Base-by-base conservation (phyloP, 2,329 filamentous ascomycete genomes). In the Arthrobotrys conoides region DNA sequence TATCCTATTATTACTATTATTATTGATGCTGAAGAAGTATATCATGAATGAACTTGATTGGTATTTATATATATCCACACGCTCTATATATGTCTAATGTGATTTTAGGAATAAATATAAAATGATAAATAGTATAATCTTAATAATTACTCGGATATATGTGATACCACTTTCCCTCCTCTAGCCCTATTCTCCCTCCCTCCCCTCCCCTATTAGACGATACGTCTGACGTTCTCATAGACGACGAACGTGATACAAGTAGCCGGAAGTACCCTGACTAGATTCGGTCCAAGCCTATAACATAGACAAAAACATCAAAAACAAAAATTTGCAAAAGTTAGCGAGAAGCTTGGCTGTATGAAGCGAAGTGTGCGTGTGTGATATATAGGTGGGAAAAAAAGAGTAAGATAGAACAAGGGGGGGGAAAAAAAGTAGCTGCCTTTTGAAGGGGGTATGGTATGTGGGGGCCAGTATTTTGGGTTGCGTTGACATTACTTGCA, bases 201-300 rank as follows among this genome's bases (percentile, higher is more conserved):
- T 14, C 30, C 6, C 18, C 53, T 38, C 38, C 18, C 14, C 38
- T 12, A n/a, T 67, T 38, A 77, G 51, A 68, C 48, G 18, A 66
- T 30, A 46, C 63, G 67, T 85, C 92, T 94, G 76, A 92, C 91
- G 84, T 98, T 98, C 86, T 99, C 96, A 85, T 98, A 98, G 24
- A 98, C 94, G 82, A 99, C 85, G 83, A 99, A 98, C 0, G 95
- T 98, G 68, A 97, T 93, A 89, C 96, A 97, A 2, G 96, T 98
- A 36, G 94, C 94, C 2, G 96, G 96, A 84, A 99, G 87, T 30
- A 98, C 96, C 79, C 96, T 89, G 66, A 97, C 87, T n/a, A 97
- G 88, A 81, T 95, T 97, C 0, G 95, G 94, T 48, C 93, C 90
- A 72, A 98, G 86, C 0, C 81, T 82, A 76, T 12, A n/a, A n/a